Conservation (phyloP, 805 yeast genomes). For the Ogataea siamensis region DNA sequence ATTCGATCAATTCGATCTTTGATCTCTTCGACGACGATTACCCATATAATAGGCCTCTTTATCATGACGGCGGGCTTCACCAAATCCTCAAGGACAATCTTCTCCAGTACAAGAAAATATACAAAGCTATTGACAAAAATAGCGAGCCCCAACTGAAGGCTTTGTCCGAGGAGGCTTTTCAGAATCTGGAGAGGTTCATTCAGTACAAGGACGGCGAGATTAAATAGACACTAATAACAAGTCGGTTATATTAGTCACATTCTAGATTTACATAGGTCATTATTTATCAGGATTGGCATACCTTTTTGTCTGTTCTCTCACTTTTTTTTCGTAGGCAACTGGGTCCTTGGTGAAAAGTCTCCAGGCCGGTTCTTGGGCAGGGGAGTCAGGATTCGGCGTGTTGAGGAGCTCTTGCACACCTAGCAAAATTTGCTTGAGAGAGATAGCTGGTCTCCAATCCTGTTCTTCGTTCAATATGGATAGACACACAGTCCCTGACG, state of each 20-base stretch:
- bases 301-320: constrained; percentile 73
- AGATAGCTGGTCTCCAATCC: constrained; percentile 98
- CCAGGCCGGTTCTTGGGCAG: constrained; percentile 98
- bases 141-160: constrained; percentile 54
- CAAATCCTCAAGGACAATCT: constrained; percentile 40
- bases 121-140: constrained; percentile 68
- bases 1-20: constrained; percentile 62
- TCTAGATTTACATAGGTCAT: neutral
- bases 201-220: constrained; percentile 63
- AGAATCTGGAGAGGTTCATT: constrained; percentile 72
- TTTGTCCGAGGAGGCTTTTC: constrained; percentile 63
- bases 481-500: constrained; percentile 94
- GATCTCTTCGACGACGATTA: constrained; percentile 80
- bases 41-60: constrained; percentile 66
- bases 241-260: neutral
- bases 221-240: constrained; percentile 6
- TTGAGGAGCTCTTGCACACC: constrained; percentile 92
- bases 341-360: constrained; percentile 73
- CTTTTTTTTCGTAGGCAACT: constrained; percentile 68
- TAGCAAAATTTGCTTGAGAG: constrained; percentile 80
- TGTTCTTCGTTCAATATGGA: constrained; percentile 91
- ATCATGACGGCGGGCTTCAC: constrained; percentile 52
- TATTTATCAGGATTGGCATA: constrained; percentile 45
- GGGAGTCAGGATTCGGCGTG: constrained; percentile 90
- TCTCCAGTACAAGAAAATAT: constrained; percentile 48